Evolutionary conservation across 176 grass and related monocot genomes (phyloP), one percentile per base, ranked within the genome.

Genomic region (Aegilops sharonensis): DNA sequence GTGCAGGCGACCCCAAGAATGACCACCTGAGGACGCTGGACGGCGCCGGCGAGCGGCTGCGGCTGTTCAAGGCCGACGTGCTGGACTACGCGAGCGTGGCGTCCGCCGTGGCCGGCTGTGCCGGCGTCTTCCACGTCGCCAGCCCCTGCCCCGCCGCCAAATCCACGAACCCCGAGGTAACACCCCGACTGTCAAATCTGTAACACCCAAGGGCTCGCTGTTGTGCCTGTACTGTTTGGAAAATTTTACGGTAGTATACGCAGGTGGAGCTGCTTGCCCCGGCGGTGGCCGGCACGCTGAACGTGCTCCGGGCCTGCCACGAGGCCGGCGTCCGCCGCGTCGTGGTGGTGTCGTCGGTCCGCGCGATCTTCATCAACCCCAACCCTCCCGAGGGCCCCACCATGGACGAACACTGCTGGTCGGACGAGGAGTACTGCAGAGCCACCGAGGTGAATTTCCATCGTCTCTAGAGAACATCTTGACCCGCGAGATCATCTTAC

Each of bases 381-480:
- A 78, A 70, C 54, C 87, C 72, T 65, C 92, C 81, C 56, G 40
- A 48, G 3, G 89, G 61, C 50, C 86, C 83, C 67, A 61, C 79
- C 61, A 21, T 90, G 45, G 93, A 95, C 76, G 93, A 98, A 25
- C 74, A 78, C 15, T 88, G 79, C 42, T 95, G 93, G 95, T 95
- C 95, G 0, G 91, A 98, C 30, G 87, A 89, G 67, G 77, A 85
- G 23, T 83, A 89, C 82, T 95, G 93, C 77, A 88, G 80, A 83
- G 36, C 71, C 25, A 90, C 20, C 2, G 72, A 95, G 93, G 92
- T 97, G 83, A 39, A 61, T 18, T 9, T 20, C 5, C 52, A 20
- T 34, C 65, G 14, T 8, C 30, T 68, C 65, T 68, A 68, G 30
- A 47, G 37, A 39, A 39, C 37, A 39, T 39, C 37, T 39, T 39